Percentiles rank a stretch among this genome's conserved stretches.
phyloP scores from a whole-genome alignment of 345 rosid species.

The Mercurialis annua region DNA sequence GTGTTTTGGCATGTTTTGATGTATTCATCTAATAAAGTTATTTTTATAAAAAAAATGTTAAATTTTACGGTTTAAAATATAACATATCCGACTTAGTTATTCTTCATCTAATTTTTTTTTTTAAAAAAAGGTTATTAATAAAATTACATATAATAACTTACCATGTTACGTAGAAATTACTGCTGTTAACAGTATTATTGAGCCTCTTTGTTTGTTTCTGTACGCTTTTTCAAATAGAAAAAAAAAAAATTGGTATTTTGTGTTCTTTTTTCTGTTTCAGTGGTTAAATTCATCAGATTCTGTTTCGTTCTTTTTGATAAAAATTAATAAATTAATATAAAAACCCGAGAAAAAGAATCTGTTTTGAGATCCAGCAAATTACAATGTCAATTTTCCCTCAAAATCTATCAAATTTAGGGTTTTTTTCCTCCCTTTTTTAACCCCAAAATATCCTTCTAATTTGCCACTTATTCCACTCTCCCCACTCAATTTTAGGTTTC shows the following conservation, averaged over 20 bases:
- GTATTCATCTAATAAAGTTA: too few relatives aligned
- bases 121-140: too few relatives aligned
- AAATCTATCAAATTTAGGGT: constrained; percentile 32
- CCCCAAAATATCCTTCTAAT: background rate
- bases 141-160: too few relatives aligned
- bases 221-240: background rate
- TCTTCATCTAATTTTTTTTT: too few relatives aligned
- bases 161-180: background rate
- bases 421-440: constrained; percentile 19
- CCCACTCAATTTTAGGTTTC: constrained; percentile 24
- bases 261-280: constrained; percentile 9
- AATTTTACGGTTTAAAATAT: too few relatives aligned
- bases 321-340: constrained; percentile 9
- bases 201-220: constrained; percentile 7
- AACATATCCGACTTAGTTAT: too few relatives aligned
- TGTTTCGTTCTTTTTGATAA: constrained; percentile 32
- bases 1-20: too few relatives aligned
- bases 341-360: background rate
- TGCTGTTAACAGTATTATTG: background rate
- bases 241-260: background rate
- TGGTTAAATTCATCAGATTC: constrained; percentile 37
- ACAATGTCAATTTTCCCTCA: constrained; percentile 30
- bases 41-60: too few relatives aligned
- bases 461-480: constrained; percentile 11
- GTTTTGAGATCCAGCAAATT: constrained; percentile 42